Evolutionary conservation across 352 stramenopile genomes (phyloP).

Genomic region (Blastocystis sp.): DNA sequence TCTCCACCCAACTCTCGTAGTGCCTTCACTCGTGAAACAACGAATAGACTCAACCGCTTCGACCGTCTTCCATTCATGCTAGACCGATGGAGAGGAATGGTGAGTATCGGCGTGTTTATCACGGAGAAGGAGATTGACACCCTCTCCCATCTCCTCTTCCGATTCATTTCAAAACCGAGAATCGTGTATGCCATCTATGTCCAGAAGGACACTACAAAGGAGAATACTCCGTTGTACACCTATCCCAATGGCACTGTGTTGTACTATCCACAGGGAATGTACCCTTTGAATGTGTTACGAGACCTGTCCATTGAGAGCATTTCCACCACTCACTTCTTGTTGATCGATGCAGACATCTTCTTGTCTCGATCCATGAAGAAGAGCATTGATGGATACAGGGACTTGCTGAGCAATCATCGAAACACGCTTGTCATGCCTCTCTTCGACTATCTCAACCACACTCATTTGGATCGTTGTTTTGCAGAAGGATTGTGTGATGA

Average conservation of each 20-base stretch:
- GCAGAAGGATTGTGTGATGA: background rate
- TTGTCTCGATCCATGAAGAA: background rate
- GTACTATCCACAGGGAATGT: background rate
- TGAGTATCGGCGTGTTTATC: background rate
- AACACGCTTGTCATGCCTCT: background rate
- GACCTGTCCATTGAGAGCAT: constrained; percentile 45
- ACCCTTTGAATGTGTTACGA: constrained; percentile 43
- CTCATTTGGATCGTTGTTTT: background rate
- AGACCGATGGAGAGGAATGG: background rate
- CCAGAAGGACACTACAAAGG: background rate
- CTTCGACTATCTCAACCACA: background rate
- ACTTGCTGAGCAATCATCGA: background rate
- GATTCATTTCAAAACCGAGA: background rate
- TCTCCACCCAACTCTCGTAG: background rate
- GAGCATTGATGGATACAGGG: background rate
- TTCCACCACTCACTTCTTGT: constrained; percentile 42
- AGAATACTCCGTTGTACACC: background rate
- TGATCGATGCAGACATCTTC: constrained; percentile 52
- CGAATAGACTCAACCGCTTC: background rate
- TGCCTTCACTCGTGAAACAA: background rate
- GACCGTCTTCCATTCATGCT: background rate
- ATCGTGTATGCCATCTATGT: background rate
- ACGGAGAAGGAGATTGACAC: background rate
- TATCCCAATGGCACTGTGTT: background rate
- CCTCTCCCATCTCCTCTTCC: background rate